These are phyloP conservation scores for Puccinia triticina DNA, from an alignment of 1,284 basidiomycete species.

Conservation along the genomic window DNA sequence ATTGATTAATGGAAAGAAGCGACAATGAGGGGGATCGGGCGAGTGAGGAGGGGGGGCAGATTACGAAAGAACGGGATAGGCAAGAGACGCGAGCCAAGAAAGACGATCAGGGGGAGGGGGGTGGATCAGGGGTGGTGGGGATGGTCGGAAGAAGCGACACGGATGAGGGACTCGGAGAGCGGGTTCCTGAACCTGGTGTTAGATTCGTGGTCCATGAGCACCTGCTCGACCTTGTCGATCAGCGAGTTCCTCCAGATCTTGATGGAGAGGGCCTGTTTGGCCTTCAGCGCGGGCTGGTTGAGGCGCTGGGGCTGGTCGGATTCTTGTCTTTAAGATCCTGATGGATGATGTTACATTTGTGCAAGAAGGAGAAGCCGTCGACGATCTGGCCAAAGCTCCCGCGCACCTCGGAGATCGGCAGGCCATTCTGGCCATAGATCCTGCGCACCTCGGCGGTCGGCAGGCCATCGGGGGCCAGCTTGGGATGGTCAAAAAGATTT, in stretches of 20 bases:
- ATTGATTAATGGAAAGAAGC: too few species aligned
- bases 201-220: slow-evolving; percentile 45
- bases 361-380: too few species aligned
- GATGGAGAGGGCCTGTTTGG: slow-evolving; percentile 38
- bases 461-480: slow-evolving; percentile 82
- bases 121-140: too few species aligned
- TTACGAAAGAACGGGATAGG: too few species aligned
- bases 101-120: too few species aligned
- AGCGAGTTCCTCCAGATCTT: slow-evolving; percentile 42
- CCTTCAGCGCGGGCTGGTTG: slow-evolving; percentile 44
- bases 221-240: slow-evolving; percentile 48
- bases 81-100: too few species aligned
- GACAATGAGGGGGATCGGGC: too few species aligned
- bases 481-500: slow-evolving; percentile 94
- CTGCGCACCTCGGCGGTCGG: too few species aligned
- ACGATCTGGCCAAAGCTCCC: slow-evolving; percentile 91
- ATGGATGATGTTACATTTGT: slow-evolving; percentile 90
- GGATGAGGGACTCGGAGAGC: slow-evolving; percentile 26
- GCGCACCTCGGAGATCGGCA: slow-evolving; percentile 73
- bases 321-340: slow-evolving; percentile 99
- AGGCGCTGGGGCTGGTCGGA: slow-evolving; percentile 64
- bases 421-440: too few species aligned
- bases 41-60: too few species aligned
- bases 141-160: slow-evolving; percentile 27
- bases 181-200: slow-evolving; percentile 36